These are phyloP conservation scores for Galium porrigens DNA, from an alignment of 305 asterid genomes.

Conservation along the genomic window DNA sequence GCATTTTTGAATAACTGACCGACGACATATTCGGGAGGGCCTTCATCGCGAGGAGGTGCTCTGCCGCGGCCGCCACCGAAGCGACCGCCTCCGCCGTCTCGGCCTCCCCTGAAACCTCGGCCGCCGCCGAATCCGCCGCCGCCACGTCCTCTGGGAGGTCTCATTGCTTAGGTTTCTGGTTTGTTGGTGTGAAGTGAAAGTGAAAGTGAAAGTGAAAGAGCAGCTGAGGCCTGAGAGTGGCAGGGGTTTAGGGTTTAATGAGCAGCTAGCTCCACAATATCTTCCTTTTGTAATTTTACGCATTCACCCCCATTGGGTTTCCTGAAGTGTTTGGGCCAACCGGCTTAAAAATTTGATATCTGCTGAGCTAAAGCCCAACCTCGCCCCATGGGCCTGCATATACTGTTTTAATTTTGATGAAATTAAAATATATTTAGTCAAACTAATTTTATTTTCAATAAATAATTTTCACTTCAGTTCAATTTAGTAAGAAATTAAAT, in stretches of 20 bases:
- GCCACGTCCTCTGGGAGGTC: constrained; percentile 88
- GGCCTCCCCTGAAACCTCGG: constrained; percentile 35
- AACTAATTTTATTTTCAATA: too few relatives aligned
- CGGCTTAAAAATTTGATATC: too few relatives aligned
- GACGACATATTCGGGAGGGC: constrained; percentile 73
- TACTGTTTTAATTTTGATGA: too few relatives aligned
- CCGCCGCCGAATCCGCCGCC: constrained; percentile 43
- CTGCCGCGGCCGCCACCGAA: constrained; percentile 27
- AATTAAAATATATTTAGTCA: too few relatives aligned
- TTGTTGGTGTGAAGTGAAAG: background rate
- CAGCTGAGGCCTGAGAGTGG: background rate
- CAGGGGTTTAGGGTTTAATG: constrained; percentile 11
- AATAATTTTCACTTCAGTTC: too few relatives aligned
- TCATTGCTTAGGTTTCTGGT: constrained; percentile 24
- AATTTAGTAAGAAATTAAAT: too few relatives aligned
- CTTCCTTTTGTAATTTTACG: background rate
- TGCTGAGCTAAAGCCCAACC: too few relatives aligned
- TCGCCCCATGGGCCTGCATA: too few relatives aligned
- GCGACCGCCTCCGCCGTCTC: constrained; percentile 44
- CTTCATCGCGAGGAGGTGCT: constrained; percentile 61
- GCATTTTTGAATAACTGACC: constrained; percentile 25
- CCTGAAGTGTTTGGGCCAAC: background rate
- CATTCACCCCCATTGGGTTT: background rate
- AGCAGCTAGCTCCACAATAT: background rate
- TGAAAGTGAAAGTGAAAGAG: background rate